Evolutionary conservation across 805 yeast genomes (phyloP).

Genomic region (Nakazawaea laoshanensis): DNA sequence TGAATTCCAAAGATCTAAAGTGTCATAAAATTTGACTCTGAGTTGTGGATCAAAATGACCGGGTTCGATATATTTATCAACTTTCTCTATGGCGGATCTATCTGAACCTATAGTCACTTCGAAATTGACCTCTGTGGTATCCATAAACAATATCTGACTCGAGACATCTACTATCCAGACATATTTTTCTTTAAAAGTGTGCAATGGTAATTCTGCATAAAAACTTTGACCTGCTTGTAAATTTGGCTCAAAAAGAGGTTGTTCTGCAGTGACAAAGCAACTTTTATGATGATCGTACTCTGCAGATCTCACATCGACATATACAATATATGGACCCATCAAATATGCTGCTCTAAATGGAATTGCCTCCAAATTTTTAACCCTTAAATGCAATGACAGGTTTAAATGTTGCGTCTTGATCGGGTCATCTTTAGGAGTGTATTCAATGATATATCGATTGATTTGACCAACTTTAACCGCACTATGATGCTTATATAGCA

Average conservation of each 20-base stretch:
- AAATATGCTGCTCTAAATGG: conserved; percentile 76
- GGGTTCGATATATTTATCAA: conserved; percentile 10
- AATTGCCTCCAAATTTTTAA: conserved; percentile 65
- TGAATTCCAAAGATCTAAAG: conserved; percentile 67
- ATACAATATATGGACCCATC: conserved; percentile 83
- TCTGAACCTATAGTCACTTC: conserved; percentile 50
- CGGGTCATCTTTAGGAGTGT: conserved; percentile 27
- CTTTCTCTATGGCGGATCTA: conserved; percentile 15
- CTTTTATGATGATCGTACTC: conserved; percentile 48
- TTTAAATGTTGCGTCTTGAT: conserved; percentile 2
- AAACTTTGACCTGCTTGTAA: conserved; percentile 61
- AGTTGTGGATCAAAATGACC: conserved; percentile 22
- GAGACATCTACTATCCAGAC: conserved; percentile 76
- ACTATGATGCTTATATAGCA: conserved; percentile 10
- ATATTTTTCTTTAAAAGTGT: conserved; percentile 48
- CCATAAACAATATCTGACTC: conserved; percentile 70
- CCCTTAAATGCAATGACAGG: conserved; percentile 38
- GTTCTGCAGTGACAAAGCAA: conserved; percentile 66
- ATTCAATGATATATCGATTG: conserved; percentile 45
- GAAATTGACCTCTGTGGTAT: conserved; percentile 60
- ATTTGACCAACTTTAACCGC: conserved; percentile 52
- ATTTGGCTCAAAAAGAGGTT: conserved; percentile 68
- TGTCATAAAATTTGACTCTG: conserved; percentile 44
- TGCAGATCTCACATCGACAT: conserved; percentile 68
- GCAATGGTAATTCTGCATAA: conserved; percentile 52